A percentile compares a stretch with the other conserved stretches of the same genome.
These are phyloP conservation scores for Ascoidea rubescens DNA, from an alignment of 805 yeast genomes.

Conservation along the genomic window DNA sequence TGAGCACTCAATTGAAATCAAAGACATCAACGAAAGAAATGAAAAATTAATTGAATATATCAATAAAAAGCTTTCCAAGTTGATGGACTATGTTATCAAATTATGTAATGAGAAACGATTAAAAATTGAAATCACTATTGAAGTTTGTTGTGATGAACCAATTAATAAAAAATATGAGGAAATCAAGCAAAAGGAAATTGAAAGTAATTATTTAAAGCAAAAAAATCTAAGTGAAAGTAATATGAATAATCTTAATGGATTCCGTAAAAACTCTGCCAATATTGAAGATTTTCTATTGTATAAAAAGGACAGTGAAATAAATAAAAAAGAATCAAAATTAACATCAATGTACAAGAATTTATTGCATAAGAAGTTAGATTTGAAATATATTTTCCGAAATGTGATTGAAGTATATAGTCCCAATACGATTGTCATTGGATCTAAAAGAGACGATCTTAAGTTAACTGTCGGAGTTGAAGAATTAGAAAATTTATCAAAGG, in stretches of 20 bases:
- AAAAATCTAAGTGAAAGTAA: no score
- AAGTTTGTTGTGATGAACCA: constrained; percentile 9
- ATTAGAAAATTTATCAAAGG: background rate
- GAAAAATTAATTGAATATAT: constrained; percentile 1
- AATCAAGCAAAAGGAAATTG: constrained; percentile 4
- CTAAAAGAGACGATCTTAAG: constrained; percentile 2
- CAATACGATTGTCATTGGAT: constrained; percentile 7
- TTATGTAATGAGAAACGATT: constrained; percentile 1
- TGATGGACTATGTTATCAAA: constrained; percentile 3
- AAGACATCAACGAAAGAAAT: background rate
- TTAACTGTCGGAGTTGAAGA: background rate
- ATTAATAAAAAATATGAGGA: constrained; percentile 1
- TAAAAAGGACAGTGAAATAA: no score
- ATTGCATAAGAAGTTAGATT: constrained; percentile 1
- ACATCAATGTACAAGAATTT: background rate
- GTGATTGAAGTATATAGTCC: constrained; percentile 8
- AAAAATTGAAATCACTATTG: constrained; percentile 7
- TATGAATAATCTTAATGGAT: no score
- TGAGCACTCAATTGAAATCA: no score
- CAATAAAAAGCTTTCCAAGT: background rate
- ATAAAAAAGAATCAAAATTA: no score
- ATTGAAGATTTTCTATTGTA: background rate
- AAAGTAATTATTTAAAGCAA: background rate
- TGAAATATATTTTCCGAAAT: constrained; percentile 6
- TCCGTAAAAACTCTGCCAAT: background rate